These are phyloP conservation scores for Pinus tabuliformis DNA, from an alignment of 75 land plant species.

Conservation along the genomic window DNA sequence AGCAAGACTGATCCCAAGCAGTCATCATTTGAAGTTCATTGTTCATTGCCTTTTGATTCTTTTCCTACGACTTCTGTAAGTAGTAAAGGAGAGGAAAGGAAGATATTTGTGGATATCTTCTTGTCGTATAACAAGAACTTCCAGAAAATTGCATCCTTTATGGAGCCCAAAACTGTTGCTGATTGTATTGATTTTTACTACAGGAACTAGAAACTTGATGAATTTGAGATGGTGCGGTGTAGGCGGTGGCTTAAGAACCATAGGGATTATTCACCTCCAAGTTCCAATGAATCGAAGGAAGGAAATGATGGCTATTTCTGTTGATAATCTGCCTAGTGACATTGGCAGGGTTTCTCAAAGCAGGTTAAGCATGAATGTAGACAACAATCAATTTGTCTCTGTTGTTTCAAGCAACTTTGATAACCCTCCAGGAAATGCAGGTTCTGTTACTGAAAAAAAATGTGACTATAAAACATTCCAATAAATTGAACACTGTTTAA, in stretches of 20 bases:
- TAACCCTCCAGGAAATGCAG: conserved; percentile 14
- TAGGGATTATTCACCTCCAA: conserved; percentile 26
- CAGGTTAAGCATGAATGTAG: neutral
- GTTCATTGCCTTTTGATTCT: neutral
- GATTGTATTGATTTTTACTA: conserved; percentile 58
- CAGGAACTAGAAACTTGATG: conserved; percentile 42
- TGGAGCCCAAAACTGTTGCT: conserved; percentile 49
- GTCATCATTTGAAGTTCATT: neutral
- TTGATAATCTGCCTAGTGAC: conserved; percentile 11
- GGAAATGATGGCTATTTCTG: conserved; percentile 12
- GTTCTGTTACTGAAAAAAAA: conserved; percentile 34
- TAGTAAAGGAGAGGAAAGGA: conserved; percentile 15
- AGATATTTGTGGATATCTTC: conserved; percentile 40
- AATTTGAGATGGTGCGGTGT: conserved; percentile 33
- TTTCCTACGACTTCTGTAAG: neutral
- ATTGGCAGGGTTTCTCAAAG: conserved; percentile 11
- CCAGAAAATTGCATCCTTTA: conserved; percentile 29
- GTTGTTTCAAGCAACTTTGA: conserved; percentile 5
- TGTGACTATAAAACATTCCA: conserved; percentile 20
- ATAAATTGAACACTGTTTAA: conserved; percentile 5
- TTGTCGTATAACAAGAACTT: conserved; percentile 37
- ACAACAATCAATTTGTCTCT: neutral
- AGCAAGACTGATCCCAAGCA: conserved; percentile 3
- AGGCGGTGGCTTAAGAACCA: conserved; percentile 39
- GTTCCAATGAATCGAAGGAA: conserved; percentile 8